Base-by-base conservation (phyloP, 495 filamentous ascomycete genomes). In the Podospora sp. region DNA sequence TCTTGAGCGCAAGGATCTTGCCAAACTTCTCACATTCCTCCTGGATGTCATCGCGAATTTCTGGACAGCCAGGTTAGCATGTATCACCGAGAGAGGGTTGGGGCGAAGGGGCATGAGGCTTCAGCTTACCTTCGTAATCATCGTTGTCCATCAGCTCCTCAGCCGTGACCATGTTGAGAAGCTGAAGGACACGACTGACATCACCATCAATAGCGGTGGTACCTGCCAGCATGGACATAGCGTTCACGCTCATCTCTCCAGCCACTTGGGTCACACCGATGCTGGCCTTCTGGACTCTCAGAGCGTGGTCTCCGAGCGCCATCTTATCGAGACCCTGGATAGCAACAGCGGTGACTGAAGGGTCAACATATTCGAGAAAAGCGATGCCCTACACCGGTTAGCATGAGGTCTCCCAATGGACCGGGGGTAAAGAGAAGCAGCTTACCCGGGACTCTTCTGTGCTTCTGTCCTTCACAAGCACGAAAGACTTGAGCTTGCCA, bases 171-270 rank as follows among this genome's bases (percentile, higher is more conserved):
- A 98, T 98, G 79, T 99, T 99, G 71, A 98, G 81, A 53, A 99
- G 80, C 78, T 96, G 92, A 66, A 99, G 73, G 16, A 99, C 94
- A 53, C 93, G 86, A 64, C 89, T 87, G 53, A 87, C 87, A 66
- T 94, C 91, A 46, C 90, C 75, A 66, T 93, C 90, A 52, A 84
- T 83, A 35, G 90, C 91, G 8, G 91, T 94, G 40, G 94, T 97
- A 53, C 94, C 93, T 35, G 95, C 95, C 73, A 99, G 93, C 92
- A 98, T 94, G 29, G 93, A 95, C 92, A 99, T 98, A 68, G 94
- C 96, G 69, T 96, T 97, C 67, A 98, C 94, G 26, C 94, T 90
- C 90, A 97, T 94, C 71, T 98, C 95, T 52, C 93, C 92, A 60
- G 91, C 82, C 12, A 92, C 93, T 76, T 99, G 95, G 26, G 92